phyloP scores from a whole-genome alignment of 495 filamentous ascomycete species.

The Lindgomyces ingoldianus region DNA sequence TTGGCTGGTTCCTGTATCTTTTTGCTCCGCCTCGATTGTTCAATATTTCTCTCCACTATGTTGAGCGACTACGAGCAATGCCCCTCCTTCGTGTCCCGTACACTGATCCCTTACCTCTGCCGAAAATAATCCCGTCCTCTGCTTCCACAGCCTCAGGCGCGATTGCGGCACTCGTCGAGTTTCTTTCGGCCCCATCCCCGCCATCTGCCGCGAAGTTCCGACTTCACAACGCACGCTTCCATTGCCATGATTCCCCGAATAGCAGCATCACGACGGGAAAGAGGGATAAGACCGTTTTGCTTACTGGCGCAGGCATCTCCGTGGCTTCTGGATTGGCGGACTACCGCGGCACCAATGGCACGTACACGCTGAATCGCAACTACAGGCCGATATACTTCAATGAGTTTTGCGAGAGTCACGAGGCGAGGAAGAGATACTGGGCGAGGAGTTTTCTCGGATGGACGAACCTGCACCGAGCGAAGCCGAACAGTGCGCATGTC shows the following conservation, averaged over 20 bases:
- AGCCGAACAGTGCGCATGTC: slow-evolving; percentile 76
- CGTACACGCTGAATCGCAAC: slow-evolving; percentile 83
- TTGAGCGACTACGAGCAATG: slow-evolving; percentile 10
- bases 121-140: slow-evolving; percentile 68
- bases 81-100: slow-evolving; percentile 82
- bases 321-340: slow-evolving; percentile 92
- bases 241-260: not conserved
- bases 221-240: slow-evolving; percentile 40
- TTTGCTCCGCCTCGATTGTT: slow-evolving; percentile 6
- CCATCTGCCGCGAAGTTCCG: not conserved
- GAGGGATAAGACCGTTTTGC: slow-evolving; percentile 58
- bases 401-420: slow-evolving; percentile 81
- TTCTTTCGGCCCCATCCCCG: slow-evolving; percentile 53
- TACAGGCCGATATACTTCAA: slow-evolving; percentile 92
- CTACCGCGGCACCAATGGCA: slow-evolving; percentile 86
- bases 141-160: slow-evolving; percentile 72
- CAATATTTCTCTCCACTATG: not conserved
- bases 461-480: slow-evolving; percentile 73
- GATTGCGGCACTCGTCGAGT: slow-evolving; percentile 69
- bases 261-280: not conserved
- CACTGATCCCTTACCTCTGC: slow-evolving; percentile 77
- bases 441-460: slow-evolving; percentile 92
- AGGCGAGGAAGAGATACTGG: slow-evolving; percentile 93
- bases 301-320: slow-evolving; percentile 91
- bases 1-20: not conserved